Evolutionary conservation across 192 early-diverging fungal species (phyloP), one percentile per base, ranked within the genome.

Genomic region (Umbelopsis ramanniana): DNA sequence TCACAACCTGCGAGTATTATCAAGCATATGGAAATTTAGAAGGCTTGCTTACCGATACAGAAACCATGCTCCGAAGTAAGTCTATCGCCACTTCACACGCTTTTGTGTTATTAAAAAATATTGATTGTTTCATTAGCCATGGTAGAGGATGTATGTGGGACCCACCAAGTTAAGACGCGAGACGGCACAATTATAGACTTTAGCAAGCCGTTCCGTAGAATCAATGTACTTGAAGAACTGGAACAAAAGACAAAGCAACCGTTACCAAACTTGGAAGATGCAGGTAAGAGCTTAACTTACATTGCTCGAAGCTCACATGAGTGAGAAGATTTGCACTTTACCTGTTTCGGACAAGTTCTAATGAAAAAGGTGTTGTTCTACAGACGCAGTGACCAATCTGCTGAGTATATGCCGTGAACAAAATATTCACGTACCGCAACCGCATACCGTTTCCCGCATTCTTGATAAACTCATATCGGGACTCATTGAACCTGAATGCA

Each of bases 1-100:
- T 96, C 70, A 94, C 94, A 29, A 95, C 94, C 6, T 93, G 93
- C 69, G 95, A 96, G 74, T 91, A 94, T 72, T 96, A 96, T 77
- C 83, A 91, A 79, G 91, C 94, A 0, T 95, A 92, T 68, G 83
- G 89, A 19, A 85, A 89, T 45, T 77, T 95, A 2, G 90, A 93
- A 2, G 80, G 79, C 26, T 72, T 94, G 63, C 90, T 94, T 73
- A 69, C 74, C 6, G 84, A 87, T 66, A 94, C 95, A 0, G 90
- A 95, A 77, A 83, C 84, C 35, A 72, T 96, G 76, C 45, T 66
- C 17, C 29, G 38, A 54, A 35, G 69, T 71, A 48, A 68, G 67
- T 21, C 17, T 12, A 48, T 23, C 67, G 8, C 6, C 12, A 5
- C 57, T 37, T 29, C 22, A 29, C 17, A 5, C 46, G 17, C 10